A percentile compares a stretch with the other conserved stretches of the same genome.
Conservation (phyloP, 495 filamentous ascomycete species). For the Lasiosphaeris hirsuta region DNA sequence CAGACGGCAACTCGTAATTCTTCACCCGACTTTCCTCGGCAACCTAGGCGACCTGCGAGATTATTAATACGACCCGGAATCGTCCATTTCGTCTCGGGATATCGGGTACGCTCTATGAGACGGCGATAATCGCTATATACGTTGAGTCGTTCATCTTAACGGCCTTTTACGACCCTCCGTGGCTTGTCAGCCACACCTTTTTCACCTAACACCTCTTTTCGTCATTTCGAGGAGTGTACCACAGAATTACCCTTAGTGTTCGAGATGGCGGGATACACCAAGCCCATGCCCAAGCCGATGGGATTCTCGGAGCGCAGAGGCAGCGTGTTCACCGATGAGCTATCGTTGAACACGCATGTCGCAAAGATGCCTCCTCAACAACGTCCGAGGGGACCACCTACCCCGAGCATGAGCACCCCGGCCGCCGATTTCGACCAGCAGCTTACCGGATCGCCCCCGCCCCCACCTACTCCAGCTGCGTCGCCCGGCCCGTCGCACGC, state of each 20-base stretch:
- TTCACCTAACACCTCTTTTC: too few species aligned
- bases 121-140: too few species aligned
- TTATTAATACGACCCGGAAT: neutral
- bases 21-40: neutral
- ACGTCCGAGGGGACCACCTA: conserved; percentile 48
- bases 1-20: neutral
- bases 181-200: too few species aligned
- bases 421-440: conserved; percentile 53
- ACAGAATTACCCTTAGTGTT: neutral
- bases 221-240: too few species aligned
- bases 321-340: conserved; percentile 41
- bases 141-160: too few species aligned
- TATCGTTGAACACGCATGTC: conserved; percentile 41
- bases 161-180: too few species aligned
- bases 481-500: conserved; percentile 53
- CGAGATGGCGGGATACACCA: neutral
- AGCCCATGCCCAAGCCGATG: conserved; percentile 22
- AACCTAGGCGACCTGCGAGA: neutral
- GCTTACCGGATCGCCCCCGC: conserved; percentile 51
- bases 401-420: conserved; percentile 55
- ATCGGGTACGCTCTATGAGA: too few species aligned
- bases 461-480: conserved; percentile 55
- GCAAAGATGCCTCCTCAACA: conserved; percentile 47
- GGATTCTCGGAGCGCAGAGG: conserved; percentile 46
- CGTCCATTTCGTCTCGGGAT: too few species aligned